A percentile compares a stretch with the other conserved stretches of the same genome.
Conservation (phyloP, 495 filamentous ascomycete genomes). For the Durotheca rogersii region DNA sequence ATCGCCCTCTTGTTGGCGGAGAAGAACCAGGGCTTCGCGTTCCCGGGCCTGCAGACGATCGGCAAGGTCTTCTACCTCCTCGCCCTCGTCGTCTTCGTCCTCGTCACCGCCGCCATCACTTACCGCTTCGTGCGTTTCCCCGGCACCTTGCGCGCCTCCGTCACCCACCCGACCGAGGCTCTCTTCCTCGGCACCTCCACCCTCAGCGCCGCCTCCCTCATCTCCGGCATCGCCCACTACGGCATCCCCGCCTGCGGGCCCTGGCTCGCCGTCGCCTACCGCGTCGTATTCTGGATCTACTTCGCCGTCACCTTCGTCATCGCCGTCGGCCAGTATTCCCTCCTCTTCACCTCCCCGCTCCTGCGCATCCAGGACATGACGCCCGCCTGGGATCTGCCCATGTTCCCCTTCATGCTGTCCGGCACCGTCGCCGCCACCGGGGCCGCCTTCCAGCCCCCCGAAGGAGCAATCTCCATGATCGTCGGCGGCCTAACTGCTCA, state of each 20-base stretch:
- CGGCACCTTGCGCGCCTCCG: conserved; percentile 53
- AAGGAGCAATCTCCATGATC: conserved; percentile 47
- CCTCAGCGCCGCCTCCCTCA: conserved; percentile 62
- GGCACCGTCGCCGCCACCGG: conserved; percentile 50
- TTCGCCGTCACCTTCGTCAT: conserved; percentile 43
- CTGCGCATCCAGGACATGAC: conserved; percentile 45
- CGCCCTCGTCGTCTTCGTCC: conserved; percentile 60
- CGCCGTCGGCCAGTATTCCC: conserved; percentile 51
- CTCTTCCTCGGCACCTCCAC: conserved; percentile 70
- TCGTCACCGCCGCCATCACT: conserved; percentile 53
- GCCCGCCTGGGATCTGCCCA: conserved; percentile 58
- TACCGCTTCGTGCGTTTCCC: conserved; percentile 58
- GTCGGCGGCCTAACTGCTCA: conserved; percentile 53
- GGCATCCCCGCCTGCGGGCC: conserved; percentile 48
- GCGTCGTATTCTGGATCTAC: conserved; percentile 57
- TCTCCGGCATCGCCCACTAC: conserved; percentile 60
- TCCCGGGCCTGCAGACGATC: conserved; percentile 54
- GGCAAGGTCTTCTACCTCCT: conserved; percentile 63
- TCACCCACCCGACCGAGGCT: conserved; percentile 62
- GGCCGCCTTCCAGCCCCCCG: conserved; percentile 45
- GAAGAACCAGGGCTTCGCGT: conserved; percentile 57
- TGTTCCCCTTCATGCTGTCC: conserved; percentile 56
- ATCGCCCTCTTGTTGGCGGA: conserved; percentile 60
- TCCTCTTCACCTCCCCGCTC: conserved; percentile 50
- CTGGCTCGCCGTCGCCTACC: conserved; percentile 45